Conservation (phyloP, 2,329 filamentous ascomycete genomes). For the Trichoderma aggressivum region DNA sequence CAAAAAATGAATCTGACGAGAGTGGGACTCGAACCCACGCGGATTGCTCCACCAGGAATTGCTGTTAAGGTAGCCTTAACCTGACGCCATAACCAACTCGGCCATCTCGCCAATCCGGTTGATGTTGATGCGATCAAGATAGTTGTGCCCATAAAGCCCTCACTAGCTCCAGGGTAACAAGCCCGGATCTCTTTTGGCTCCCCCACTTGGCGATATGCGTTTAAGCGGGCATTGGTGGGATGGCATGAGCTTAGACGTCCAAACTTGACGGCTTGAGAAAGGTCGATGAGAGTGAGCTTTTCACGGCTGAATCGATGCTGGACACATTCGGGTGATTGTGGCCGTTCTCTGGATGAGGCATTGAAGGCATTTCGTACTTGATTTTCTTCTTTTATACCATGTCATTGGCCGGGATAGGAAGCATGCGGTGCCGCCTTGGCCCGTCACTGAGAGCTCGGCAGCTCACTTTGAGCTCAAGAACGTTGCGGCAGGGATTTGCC, state of each 20-base stretch:
- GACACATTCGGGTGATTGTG: not conserved
- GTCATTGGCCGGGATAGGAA: constrained; percentile 28
- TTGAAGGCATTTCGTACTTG: not conserved
- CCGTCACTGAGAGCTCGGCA: constrained; percentile 26
- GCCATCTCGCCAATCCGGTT: constrained; percentile 14
- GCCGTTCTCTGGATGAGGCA: not conserved
- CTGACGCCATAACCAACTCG: constrained; percentile 20
- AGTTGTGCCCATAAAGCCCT: not conserved
- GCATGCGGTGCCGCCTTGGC: constrained; percentile 29
- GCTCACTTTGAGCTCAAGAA: constrained; percentile 25
- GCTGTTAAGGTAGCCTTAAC: constrained; percentile 21
- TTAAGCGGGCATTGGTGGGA: constrained; percentile 19
- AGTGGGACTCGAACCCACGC: constrained; percentile 23
- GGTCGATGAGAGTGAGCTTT: not conserved
- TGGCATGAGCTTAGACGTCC: not conserved
- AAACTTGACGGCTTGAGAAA: not conserved
- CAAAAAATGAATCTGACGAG: constrained; percentile 16
- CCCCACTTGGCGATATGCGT: constrained; percentile 13
- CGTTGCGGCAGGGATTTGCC: constrained; percentile 25
- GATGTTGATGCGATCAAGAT: not conserved
- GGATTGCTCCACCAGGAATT: constrained; percentile 21
- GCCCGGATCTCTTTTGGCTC: not conserved
- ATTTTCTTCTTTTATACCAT: constrained; percentile 1
- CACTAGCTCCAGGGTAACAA: not conserved
- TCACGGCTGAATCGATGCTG: not conserved